phyloP scores from a whole-genome alignment of 2,329 filamentous ascomycete genomes.

The Zymoseptoria crescenta region DNA sequence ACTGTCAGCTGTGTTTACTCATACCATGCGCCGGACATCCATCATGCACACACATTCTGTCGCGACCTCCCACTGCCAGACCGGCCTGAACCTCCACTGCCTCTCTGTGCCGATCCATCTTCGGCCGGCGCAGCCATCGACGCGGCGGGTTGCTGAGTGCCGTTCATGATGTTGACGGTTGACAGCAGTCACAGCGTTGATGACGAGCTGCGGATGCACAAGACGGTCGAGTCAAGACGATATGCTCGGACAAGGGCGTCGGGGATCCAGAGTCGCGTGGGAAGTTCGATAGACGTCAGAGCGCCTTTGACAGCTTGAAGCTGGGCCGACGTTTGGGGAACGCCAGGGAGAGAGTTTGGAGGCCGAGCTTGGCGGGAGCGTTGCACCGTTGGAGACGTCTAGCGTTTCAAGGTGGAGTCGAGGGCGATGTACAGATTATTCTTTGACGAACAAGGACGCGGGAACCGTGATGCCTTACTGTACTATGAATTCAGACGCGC shows the following conservation, averaged over 20 bases:
- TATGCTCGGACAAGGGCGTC: too few relatives aligned
- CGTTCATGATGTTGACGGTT: constrained; percentile 10
- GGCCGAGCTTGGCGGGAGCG: background rate
- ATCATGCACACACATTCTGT: constrained; percentile 20
- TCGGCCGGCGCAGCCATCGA: constrained; percentile 13
- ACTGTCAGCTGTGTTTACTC: constrained; percentile 7
- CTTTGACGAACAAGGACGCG: too few relatives aligned
- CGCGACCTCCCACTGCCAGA: constrained; percentile 18
- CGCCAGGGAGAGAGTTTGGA: background rate
- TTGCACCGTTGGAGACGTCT: background rate
- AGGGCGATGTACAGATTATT: too few relatives aligned
- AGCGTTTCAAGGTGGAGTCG: too few relatives aligned
- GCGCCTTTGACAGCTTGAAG: background rate
- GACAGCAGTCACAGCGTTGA: background rate
- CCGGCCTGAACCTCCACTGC: constrained; percentile 22
- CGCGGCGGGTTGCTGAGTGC: constrained; percentile 10
- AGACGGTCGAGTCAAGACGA: background rate
- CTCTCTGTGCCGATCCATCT: constrained; percentile 17
- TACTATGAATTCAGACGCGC: too few relatives aligned
- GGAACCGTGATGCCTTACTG: too few relatives aligned
- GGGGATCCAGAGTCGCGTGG: background rate
- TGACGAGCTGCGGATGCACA: background rate
- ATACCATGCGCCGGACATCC: background rate
- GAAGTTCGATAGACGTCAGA: background rate
- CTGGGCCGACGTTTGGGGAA: background rate